A percentile compares a stretch with the other conserved stretches of the same genome.
Conservation (phyloP, 805 yeast genomes). For the Wickerhamiella dianesei region DNA sequence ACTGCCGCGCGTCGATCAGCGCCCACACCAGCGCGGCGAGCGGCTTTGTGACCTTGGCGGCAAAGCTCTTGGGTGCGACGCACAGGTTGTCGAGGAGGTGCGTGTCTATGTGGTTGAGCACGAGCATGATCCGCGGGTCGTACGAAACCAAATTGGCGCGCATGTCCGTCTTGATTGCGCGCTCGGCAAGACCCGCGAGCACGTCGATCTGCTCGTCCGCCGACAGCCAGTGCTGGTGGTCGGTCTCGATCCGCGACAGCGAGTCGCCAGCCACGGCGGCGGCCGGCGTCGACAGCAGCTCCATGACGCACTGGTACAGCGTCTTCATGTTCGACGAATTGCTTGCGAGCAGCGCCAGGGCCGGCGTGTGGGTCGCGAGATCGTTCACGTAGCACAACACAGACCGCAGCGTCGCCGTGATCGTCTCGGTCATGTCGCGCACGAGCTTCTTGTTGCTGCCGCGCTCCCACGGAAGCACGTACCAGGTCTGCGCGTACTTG, state of each 20-base stretch:
- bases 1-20: background rate
- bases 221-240: background rate
- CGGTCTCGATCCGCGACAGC: background rate
- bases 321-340: background rate
- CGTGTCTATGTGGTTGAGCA: background rate
- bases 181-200: background rate
- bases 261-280: background rate
- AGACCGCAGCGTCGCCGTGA: background rate
- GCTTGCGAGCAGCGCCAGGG: background rate
- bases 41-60: no score
- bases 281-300: background rate
- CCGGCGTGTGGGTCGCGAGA: background rate
- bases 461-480: background rate
- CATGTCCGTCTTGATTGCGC: background rate
- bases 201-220: background rate
- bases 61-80: no score
- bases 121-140: no score
- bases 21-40: no score
- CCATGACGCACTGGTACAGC: background rate
- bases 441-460: background rate
- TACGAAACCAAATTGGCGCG: no score
- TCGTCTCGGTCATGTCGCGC: background rate
- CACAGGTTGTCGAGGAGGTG: background rate
- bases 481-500: background rate
- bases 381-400: background rate